phyloP scores from a whole-genome alignment of 78 protist genomes.

The Speleostelium caveatum region DNA sequence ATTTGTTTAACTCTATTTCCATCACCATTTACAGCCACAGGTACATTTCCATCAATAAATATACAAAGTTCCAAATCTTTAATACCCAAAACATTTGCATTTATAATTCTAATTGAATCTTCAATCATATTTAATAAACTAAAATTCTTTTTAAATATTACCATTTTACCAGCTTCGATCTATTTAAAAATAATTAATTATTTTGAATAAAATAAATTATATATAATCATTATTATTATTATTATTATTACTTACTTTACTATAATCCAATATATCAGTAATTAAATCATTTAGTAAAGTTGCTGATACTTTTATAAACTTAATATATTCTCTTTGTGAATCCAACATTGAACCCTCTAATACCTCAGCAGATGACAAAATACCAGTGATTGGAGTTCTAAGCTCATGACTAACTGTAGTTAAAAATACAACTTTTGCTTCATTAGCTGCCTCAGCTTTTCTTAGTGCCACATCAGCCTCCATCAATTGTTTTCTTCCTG shows the following conservation, averaged over 20 bases:
- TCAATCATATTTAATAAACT: constrained; percentile 63
- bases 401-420: constrained; percentile 71
- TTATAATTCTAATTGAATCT: constrained; percentile 25
- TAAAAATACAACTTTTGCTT: constrained; percentile 59
- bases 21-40: constrained; percentile 39
- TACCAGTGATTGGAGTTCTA: constrained; percentile 67
- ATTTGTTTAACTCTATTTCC: constrained; percentile 38
- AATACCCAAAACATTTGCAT: background rate
- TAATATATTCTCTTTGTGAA: constrained; percentile 42
- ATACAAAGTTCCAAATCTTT: constrained; percentile 33
- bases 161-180: constrained; percentile 77
- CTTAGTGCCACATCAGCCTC: constrained; percentile 63
- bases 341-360: constrained; percentile 24
- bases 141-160: constrained; percentile 26
- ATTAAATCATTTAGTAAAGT: constrained; percentile 19
- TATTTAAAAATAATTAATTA: background rate
- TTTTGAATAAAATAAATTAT: background rate
- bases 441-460: constrained; percentile 73
- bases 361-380: constrained; percentile 32
- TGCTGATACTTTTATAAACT: constrained; percentile 21
- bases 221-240: background rate
- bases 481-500: constrained; percentile 63
- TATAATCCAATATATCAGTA: constrained; percentile 59
- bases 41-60: constrained; percentile 54
- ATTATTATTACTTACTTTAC: constrained; percentile 2